Conservation (phyloP, 129 eudicot genomes). For the Deinandra increscens region DNA sequence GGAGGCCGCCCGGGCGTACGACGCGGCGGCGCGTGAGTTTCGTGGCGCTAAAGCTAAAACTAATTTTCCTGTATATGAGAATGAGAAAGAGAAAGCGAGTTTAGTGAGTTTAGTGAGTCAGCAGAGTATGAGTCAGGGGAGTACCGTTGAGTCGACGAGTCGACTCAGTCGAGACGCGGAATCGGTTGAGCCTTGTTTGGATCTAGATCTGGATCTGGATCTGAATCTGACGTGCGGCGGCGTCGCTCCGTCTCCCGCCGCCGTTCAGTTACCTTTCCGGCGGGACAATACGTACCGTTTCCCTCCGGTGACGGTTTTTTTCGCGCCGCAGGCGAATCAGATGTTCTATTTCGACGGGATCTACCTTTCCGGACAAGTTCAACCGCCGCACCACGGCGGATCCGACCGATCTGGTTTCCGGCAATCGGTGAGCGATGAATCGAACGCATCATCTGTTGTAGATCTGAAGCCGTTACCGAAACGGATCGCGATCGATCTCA, state of each 20-base stretch:
- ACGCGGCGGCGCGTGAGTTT: conserved; percentile 39
- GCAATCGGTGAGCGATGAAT: conserved; percentile 24
- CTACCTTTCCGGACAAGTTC: not conserved
- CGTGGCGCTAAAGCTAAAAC: conserved; percentile 39
- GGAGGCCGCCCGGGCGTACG: conserved; percentile 39
- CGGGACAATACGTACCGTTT: conserved; percentile 24
- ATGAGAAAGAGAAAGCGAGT: too few relatives aligned
- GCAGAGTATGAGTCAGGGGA: conserved; percentile 32
- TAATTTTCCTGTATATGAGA: conserved; percentile 19
- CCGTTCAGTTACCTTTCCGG: conserved; percentile 14
- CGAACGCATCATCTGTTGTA: conserved; percentile 30
- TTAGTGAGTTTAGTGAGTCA: conserved; percentile 19
- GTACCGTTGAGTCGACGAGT: conserved; percentile 29
- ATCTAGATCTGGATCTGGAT: too few relatives aligned
- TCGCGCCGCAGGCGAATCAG: conserved; percentile 26
- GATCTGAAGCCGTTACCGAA: conserved; percentile 17
- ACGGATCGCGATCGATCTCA: conserved; percentile 24
- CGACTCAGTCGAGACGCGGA: conserved; percentile 27
- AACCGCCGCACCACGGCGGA: too few relatives aligned
- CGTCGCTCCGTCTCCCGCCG: not conserved
- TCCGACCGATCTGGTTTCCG: conserved; percentile 12
- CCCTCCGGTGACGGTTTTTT: conserved; percentile 29
- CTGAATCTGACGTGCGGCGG: conserved; percentile 29
- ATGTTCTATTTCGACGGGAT: conserved; percentile 26
- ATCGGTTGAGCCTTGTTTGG: conserved; percentile 15